Evolutionary conservation across 2,329 filamentous ascomycete species (phyloP).

Genomic region (Venturia nashicola): DNA sequence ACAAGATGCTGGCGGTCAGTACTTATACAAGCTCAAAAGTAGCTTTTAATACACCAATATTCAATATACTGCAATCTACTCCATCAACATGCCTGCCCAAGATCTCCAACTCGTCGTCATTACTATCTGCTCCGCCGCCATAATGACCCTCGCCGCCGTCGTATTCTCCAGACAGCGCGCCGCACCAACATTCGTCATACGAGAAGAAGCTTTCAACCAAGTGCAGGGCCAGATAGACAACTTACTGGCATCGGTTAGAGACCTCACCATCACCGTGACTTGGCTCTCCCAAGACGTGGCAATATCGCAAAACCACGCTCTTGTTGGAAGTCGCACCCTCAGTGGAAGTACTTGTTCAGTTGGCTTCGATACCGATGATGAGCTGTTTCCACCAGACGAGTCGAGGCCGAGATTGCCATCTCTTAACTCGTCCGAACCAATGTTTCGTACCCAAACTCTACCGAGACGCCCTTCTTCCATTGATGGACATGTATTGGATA

Average conservation of each 20-base stretch:
- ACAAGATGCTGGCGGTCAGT: background rate
- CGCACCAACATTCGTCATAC: background rate
- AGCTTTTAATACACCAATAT: background rate
- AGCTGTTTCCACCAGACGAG: background rate
- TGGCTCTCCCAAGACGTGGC: background rate
- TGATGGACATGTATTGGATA: background rate
- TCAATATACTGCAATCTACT: background rate
- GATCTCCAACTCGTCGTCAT: background rate
- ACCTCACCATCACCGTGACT: background rate
- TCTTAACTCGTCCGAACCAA: background rate
- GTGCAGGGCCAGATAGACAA: background rate
- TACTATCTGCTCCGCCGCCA: background rate
- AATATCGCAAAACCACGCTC: background rate
- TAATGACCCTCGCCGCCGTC: background rate
- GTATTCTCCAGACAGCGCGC: background rate
- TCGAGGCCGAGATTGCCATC: background rate
- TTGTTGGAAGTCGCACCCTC: background rate
- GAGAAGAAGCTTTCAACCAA: background rate
- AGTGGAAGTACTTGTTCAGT: background rate
- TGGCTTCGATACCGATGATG: background rate
- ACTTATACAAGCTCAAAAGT: background rate
- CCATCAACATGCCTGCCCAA: background rate
- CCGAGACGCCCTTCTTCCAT: background rate
- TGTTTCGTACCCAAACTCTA: background rate
- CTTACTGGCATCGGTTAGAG: background rate